Evolutionary conservation across 768 basidiomycete genomes (phyloP).

Genomic region (Termitomyces bulborhizus): DNA sequence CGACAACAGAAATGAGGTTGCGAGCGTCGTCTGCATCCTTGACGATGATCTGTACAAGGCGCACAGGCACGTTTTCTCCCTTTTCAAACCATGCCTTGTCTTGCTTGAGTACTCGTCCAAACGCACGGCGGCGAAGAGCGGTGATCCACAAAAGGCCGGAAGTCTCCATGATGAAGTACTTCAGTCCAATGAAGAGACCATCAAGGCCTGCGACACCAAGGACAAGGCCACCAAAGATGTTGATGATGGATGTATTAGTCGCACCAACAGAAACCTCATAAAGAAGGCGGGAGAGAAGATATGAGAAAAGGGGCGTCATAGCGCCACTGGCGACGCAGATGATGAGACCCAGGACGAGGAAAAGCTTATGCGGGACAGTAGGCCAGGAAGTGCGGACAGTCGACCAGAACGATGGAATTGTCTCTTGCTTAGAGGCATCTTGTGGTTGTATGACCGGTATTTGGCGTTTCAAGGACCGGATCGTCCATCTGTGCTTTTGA

Average conservation of each 20-base stretch:
- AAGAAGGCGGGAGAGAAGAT: conserved; percentile 75
- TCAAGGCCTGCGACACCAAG: conserved; percentile 72
- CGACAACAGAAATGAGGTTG: conserved; percentile 64
- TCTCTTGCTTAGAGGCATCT: neutral
- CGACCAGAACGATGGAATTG: conserved; percentile 32
- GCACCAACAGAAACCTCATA: conserved; percentile 71
- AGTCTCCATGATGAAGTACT: conserved; percentile 78
- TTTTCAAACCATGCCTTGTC: conserved; percentile 87
- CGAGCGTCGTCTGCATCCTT: conserved; percentile 90
- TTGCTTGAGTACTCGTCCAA: conserved; percentile 60
- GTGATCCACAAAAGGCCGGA: conserved; percentile 73
- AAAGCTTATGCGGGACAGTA: conserved; percentile 65
- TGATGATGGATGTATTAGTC: conserved; percentile 52
- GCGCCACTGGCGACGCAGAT: conserved; percentile 71
- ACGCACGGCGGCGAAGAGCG: conserved; percentile 48
- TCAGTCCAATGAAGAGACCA: conserved; percentile 66
- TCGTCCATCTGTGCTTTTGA: conserved; percentile 4
- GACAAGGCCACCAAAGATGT: conserved; percentile 65
- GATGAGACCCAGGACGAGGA: conserved; percentile 65
- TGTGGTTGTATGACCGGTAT: neutral
- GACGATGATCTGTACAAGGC: conserved; percentile 69
- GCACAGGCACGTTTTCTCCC: conserved; percentile 47
- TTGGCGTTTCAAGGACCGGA: neutral
- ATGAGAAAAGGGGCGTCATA: conserved; percentile 90
- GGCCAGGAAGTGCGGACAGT: conserved; percentile 57